A percentile compares a stretch with the other conserved stretches of the same genome.
phyloP scores from a whole-genome alignment of 176 grass and related monocot genomes.

The Triticum dicoccoides region DNA sequence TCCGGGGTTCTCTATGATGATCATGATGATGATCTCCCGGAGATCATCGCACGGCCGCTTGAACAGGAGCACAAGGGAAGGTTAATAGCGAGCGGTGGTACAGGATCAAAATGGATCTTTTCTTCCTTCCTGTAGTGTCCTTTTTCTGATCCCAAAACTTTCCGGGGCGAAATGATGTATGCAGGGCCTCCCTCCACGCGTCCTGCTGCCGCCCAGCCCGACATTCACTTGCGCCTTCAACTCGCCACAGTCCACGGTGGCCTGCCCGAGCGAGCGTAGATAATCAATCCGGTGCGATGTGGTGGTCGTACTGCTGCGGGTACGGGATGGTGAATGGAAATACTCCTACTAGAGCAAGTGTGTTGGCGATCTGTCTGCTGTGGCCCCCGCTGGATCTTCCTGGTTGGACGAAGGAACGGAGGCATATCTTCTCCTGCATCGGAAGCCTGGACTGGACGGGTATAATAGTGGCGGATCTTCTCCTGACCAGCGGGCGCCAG shows the following conservation, averaged over 20 bases:
- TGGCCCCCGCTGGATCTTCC: conserved; percentile 24
- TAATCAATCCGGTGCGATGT: not conserved
- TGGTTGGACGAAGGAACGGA: conserved; percentile 26
- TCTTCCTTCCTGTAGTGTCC: not conserved
- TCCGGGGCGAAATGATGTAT: not conserved
- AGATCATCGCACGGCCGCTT: not conserved
- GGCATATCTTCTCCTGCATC: not conserved
- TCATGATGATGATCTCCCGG: not conserved
- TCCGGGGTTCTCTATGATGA: not conserved
- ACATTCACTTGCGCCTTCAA: not conserved
- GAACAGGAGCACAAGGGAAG: not conserved
- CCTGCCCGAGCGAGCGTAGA: not conserved
- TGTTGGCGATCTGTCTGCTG: not conserved
- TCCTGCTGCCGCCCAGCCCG: not conserved
- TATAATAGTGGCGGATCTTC: not conserved
- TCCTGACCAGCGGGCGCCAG: not conserved
- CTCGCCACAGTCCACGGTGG: not conserved
- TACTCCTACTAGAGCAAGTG: not conserved
- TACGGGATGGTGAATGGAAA: not conserved
- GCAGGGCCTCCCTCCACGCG: not conserved
- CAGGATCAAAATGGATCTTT: not conserved
- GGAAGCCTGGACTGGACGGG: not conserved
- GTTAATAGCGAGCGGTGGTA: not conserved
- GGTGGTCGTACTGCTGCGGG: too few species aligned
- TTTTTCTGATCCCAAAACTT: not conserved